Conservation (phyloP, 2,329 filamentous ascomycete genomes). For the Arthrobotrys pseudoclavata region DNA sequence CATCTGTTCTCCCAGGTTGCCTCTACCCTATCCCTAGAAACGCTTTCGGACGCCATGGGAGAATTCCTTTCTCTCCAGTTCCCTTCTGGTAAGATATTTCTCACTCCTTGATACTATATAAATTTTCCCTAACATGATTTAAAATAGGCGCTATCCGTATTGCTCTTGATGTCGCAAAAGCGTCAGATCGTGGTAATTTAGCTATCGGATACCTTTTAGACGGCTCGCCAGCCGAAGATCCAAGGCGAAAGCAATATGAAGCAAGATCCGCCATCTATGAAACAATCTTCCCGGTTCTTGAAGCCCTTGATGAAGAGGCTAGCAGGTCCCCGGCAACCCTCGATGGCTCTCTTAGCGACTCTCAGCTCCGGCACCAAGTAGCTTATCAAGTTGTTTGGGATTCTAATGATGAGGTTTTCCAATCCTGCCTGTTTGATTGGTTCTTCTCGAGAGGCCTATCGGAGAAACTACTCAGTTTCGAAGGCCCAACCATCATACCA, state of each 20-base stretch:
- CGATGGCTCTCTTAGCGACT: constrained; percentile 82
- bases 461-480: constrained; percentile 85
- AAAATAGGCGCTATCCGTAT: constrained; percentile 83
- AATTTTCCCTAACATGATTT: neutral
- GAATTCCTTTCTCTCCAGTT: constrained; percentile 88
- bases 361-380: constrained; percentile 83
- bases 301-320: constrained; percentile 80
- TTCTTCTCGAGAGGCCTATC: constrained; percentile 88
- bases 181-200: constrained; percentile 87
- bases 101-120: neutral
- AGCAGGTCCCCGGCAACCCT: constrained; percentile 78
- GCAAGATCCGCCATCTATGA: constrained; percentile 84
- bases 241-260: constrained; percentile 76
- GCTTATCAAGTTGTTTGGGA: constrained; percentile 91
- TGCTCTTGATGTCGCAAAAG: constrained; percentile 83
- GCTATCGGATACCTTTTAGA: constrained; percentile 91
- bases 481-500: constrained; percentile 85
- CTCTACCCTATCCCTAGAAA: constrained; percentile 81
- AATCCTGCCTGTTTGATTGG: constrained; percentile 98
- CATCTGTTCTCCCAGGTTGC: constrained; percentile 91
- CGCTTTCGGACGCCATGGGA: constrained; percentile 80
- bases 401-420: constrained; percentile 92
- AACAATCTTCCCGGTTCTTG: constrained; percentile 85
- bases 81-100: constrained; percentile 60
- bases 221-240: constrained; percentile 78